phyloP scores from a whole-genome alignment of 495 filamentous ascomycete species.

The Haplographium delicatum region DNA sequence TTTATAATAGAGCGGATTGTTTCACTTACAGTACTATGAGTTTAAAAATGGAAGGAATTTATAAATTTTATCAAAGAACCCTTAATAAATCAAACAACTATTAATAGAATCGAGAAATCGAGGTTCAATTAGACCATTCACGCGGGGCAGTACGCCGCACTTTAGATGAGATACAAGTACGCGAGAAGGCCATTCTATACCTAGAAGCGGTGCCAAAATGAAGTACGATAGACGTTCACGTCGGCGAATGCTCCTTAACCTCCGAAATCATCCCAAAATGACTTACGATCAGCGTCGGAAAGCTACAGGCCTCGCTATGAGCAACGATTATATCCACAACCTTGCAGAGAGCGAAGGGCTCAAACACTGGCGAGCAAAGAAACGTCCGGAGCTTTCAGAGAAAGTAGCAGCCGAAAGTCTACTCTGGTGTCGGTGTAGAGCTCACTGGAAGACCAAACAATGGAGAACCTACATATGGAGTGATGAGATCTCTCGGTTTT shows the following conservation, averaged over 20 bases:
- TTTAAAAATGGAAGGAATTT: too few relatives aligned
- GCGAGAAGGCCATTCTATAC: neutral
- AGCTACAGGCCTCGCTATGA: neutral
- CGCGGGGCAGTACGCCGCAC: neutral
- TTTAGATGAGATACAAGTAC: neutral
- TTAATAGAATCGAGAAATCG: too few relatives aligned
- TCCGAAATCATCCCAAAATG: neutral
- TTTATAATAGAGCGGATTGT: too few relatives aligned
- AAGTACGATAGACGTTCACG: neutral
- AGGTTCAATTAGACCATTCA: neutral
- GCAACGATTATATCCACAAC: neutral
- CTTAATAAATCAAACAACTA: too few relatives aligned
- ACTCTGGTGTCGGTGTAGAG: neutral
- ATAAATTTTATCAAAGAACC: too few relatives aligned
- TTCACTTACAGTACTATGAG: too few relatives aligned
- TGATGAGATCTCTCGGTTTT: neutral
- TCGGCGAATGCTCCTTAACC: neutral
- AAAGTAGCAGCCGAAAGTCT: neutral
- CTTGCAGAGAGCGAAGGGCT: neutral
- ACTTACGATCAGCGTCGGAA: neutral
- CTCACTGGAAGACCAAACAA: neutral
- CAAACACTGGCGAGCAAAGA: neutral
- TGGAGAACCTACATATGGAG: neutral
- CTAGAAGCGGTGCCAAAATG: neutral
- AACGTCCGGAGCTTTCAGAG: neutral